A percentile compares a stretch with the other conserved stretches of the same genome.
Conservation (phyloP, 768 basidiomycete species). For the Suillus bovinus region DNA sequence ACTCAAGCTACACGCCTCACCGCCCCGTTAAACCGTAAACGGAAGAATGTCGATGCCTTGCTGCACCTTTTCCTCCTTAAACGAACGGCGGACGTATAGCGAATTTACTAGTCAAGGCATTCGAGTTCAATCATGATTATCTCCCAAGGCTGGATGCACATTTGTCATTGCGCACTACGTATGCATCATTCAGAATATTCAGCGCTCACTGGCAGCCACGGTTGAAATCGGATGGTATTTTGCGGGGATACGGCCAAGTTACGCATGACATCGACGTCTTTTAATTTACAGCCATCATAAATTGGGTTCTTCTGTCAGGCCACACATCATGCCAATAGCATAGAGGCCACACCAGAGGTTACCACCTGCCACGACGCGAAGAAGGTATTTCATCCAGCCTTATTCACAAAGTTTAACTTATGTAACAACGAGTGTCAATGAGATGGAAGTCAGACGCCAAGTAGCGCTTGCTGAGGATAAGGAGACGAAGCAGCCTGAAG, state of each 20-base stretch:
- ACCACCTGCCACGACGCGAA: constrained; percentile 75
- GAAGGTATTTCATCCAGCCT: constrained; percentile 54
- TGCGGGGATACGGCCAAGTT: constrained; percentile 53
- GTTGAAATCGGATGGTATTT: constrained; percentile 14
- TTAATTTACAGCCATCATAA: constrained; percentile 39
- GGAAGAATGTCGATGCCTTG: not conserved
- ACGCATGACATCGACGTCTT: constrained; percentile 48
- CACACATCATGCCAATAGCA: constrained; percentile 62
- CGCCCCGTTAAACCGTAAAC: not conserved
- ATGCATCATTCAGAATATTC: too few relatives aligned
- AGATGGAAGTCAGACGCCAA: constrained; percentile 80
- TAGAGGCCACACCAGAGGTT: constrained; percentile 76
- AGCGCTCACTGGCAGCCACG: too few relatives aligned
- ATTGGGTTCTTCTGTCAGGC: constrained; percentile 70
- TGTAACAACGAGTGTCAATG: constrained; percentile 64
- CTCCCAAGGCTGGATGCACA: constrained; percentile 34
- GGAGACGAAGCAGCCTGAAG: constrained; percentile 57
- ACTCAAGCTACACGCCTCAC: too few relatives aligned
- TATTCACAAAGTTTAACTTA: constrained; percentile 12
- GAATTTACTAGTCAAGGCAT: not conserved
- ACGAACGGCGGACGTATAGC: not conserved
- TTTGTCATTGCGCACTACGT: too few relatives aligned
- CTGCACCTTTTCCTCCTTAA: not conserved
- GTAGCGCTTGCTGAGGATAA: constrained; percentile 69
- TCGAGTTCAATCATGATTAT: not conserved